Evolutionary conservation across 805 yeast genomes (phyloP), one percentile per base, ranked within the genome.

Genomic region (Metschnikowia aberdeeniae): DNA sequence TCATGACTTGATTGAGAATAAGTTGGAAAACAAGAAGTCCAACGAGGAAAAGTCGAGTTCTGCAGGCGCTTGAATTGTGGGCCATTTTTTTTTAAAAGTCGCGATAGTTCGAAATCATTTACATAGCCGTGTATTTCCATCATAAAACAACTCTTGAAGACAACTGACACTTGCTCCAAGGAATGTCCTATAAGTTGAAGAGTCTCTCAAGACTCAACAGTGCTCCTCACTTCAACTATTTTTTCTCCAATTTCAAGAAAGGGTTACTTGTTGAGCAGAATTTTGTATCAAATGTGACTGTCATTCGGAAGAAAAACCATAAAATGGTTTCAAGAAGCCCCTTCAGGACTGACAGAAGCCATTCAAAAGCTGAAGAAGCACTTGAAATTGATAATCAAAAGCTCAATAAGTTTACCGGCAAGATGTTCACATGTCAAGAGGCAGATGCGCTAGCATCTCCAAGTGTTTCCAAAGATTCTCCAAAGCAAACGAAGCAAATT

Each of bases 1-100:
- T 77, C 96, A 93, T 67, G 95, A 93, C 64, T 77, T 93, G 65
- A 93, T 93, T 61, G 98, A 93, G 59, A 95, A 95, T 70, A 93
- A 93, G 69, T 82, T 93, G 54, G 88, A 86, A 56, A 89, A 89
- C 64, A 84, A 61, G 46, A 56, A 54, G 56, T 47, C 62, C 36
- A 63, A 62, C 47, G 75, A 69, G 45, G 59, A 37, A 26, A 45
- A 45, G 32, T 32, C 32, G 30, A 22, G 36, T 39, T 39, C 42
- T 39, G 42, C 42, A 39, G 42, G 38, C 10, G 38, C 33, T 33
- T 27, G 38, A 33, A n/a, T 12, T 5, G 30, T 19, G 28, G 34
- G n/a, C 34, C 36, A n/a, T 30, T 22, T 29, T 29, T 31, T 39
- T 24, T 19, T 20, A n/a, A 14, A 11, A 40, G 30, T 27, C 43